phyloP scores from a whole-genome alignment of 495 filamentous ascomycete species.

The Halenospora varia region DNA sequence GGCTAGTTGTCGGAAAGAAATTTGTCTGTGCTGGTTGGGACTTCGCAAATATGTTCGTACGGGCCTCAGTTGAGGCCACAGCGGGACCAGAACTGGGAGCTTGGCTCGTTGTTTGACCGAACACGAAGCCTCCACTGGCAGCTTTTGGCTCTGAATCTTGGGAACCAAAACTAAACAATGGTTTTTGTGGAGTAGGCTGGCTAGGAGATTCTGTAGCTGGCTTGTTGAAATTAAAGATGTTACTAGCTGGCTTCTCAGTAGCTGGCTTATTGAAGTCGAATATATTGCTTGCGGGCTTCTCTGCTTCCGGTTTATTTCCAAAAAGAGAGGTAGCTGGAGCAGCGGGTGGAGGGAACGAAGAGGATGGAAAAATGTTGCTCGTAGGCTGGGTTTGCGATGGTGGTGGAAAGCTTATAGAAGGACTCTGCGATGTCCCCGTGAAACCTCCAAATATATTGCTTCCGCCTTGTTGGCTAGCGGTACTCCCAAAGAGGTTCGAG shows the following conservation, averaged over 20 bases:
- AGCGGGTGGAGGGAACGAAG: conserved; percentile 1
- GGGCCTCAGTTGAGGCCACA: conserved; percentile 18
- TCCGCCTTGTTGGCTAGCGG: neutral
- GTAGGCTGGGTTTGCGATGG: conserved; percentile 3
- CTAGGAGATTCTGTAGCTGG: neutral
- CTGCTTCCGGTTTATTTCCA: neutral
- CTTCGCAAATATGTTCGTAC: conserved; percentile 31
- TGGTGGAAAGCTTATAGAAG: conserved; percentile 6
- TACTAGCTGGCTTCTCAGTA: neutral
- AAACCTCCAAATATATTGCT: conserved; percentile 8
- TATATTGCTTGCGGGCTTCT: neutral
- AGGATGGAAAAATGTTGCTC: conserved; percentile 13
- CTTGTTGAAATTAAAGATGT: conserved; percentile 1
- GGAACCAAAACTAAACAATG: conserved; percentile 11
- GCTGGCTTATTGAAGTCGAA: conserved; percentile 3
- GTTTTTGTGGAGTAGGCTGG: conserved; percentile 1
- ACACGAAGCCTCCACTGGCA: conserved; percentile 6
- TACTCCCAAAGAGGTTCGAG: neutral
- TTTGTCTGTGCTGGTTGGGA: conserved; percentile 14
- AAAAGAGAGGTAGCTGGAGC: neutral
- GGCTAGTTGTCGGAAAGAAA: conserved; percentile 12
- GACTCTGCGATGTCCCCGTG: conserved; percentile 1
- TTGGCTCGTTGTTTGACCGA: conserved; percentile 8
- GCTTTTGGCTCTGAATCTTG: conserved; percentile 9
- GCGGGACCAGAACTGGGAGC: neutral